Conservation (phyloP, 352 stramenopile species). For the Globisporangium lucens region DNA sequence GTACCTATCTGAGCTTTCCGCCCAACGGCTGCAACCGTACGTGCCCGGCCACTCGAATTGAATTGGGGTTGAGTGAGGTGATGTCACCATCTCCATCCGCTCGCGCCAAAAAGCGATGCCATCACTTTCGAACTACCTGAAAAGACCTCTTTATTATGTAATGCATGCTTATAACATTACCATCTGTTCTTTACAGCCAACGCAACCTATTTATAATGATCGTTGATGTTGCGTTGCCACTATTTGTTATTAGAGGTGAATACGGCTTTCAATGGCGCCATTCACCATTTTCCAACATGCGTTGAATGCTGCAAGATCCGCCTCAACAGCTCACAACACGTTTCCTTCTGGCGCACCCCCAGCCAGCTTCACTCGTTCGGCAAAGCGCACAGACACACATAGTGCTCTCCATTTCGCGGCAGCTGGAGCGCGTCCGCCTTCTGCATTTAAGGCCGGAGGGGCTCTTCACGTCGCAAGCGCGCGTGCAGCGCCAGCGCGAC, state of each 20-base stretch:
- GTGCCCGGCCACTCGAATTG: neutral
- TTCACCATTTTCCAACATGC: neutral
- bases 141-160: too few species aligned
- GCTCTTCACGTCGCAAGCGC: neutral
- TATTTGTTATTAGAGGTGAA: neutral
- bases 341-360: too few species aligned
- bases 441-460: neutral
- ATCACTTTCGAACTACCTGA: neutral
- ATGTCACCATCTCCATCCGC: neutral
- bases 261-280: too few species aligned
- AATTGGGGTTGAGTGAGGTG: neutral
- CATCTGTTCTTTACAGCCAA: neutral
- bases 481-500: neutral
- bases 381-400: neutral
- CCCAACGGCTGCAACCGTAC: neutral
- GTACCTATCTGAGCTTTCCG: slow-evolving; percentile 10
- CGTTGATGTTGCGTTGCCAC: too few species aligned
- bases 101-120: neutral
- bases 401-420: neutral
- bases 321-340: too few species aligned
- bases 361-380: neutral
- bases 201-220: neutral
- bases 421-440: neutral
- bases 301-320: neutral
- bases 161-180: too few species aligned